Base-by-base conservation (phyloP, 495 filamentous ascomycete genomes). In the Articulospora tetracladia region DNA sequence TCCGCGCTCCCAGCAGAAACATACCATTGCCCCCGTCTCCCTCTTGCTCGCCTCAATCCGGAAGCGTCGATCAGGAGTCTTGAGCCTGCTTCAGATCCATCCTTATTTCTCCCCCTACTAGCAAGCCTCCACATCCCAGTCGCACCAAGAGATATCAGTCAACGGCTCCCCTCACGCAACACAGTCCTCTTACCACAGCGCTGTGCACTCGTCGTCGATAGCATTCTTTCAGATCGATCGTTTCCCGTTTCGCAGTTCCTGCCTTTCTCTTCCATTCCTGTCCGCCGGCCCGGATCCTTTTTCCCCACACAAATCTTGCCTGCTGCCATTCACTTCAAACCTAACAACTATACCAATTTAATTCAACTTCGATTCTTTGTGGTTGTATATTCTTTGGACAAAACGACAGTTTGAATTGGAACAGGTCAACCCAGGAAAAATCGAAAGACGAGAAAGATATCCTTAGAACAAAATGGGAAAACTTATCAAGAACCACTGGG, bases 401-500 rank as follows among this genome's bases (percentile, higher is more conserved):
- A 49, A 28, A 39, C 25, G 26, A 26, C 8, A 28, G 10, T 15
- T 20, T 17, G n/a, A 54, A 20, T 49, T 55, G 36, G 51, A 51
- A 44, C 27, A 47, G 25, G 17, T 55, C 17, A 36, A 52, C 11
- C 1, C 1, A 54, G 49, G 51, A 32, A 23, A 27, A 26, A 15
- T 53, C 26, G 19, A 59, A 20, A 1, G n/a, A n/a, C 13, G 24
- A 11, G 52, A 58, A 44, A 30, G 19, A 46, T 58, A 32, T 53
- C 32, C 30, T 27, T 30, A 19, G 28, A 7, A 30, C 7, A 15
- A 24, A 67, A 98, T 98, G 94, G 94, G 94, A 72, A 91, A 86
- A 69, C 85, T 98, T 63, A 98, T 98, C 78, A 98, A 97, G 79
- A 98, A 98, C 79, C 94, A 98, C 78, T 96, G 93, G 90, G 95